Evolutionary conservation across 2,329 filamentous ascomycete genomes (phyloP), one percentile per base, ranked within the genome.

Genomic region (Triangularia setosa): DNA sequence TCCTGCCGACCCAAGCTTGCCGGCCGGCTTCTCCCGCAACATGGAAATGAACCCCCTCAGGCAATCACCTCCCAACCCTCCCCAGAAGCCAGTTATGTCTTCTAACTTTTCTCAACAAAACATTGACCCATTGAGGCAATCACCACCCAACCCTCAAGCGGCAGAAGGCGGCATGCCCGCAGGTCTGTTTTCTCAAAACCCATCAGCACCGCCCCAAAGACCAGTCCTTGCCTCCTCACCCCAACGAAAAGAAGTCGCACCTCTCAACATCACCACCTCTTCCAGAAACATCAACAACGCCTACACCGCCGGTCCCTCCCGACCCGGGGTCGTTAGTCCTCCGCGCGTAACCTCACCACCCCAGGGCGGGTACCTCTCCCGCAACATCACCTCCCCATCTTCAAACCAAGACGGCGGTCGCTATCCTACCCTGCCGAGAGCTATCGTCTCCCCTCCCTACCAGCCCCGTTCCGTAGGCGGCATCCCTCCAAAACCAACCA

Each of bases 71-170:
- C 59, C 58, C 2, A 58, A 30, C 14, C 21, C 48, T 58, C 16
- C 33, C 18, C 6, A 48, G 40, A 48, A 48, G 40, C 40, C 40
- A 48, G 40, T 48, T n/a, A 48, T 48, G 23, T 25, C 53, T n/a
- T 55, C 53, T 6, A 55, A 28, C 18, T 27, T 55, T n/a, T 55
- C 53, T 25, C 40, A 48, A 48, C 52, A n/a, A 55, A 27, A 25
- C n/a, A 30, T 30, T 6, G 23, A 60, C n/a, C 58, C 58, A 12
- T 24, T 62, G 9, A 30, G 64, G 11, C 24, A 44, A 25, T 65
- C 60, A 44, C 63, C 63, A 25, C 63, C 63, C 9, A 61, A 61
- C 27, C 48, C 30, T 18, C 48, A 54, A 9, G 30, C 14, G 11
- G 52, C 59, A 48, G 28, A 24, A 5, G 65, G 40, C 6, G 56